Base-by-base conservation (phyloP, 2,329 filamentous ascomycete genomes). In the Fusarium sp. region DNA sequence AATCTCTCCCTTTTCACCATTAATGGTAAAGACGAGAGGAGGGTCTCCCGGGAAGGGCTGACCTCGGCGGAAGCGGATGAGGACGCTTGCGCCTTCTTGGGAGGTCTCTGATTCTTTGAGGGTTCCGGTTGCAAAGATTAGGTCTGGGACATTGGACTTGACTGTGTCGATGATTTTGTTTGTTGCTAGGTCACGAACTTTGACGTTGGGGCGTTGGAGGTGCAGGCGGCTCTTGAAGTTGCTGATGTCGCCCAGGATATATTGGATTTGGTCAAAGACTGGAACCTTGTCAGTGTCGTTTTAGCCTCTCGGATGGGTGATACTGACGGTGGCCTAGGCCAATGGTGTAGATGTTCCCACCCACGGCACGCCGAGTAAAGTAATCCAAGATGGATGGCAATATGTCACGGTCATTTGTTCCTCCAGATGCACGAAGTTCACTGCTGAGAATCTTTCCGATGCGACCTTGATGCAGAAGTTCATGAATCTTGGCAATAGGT, bases 391-490 rank as follows among this genome's bases (percentile, higher is more conserved):
- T 76, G 23, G 75, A 70, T 0, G 76, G 70, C 3, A 84, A 2
- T 0, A 62, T 61, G 1, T 79, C 77, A 4, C 82, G 73, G 8
- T 75, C 72, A 0, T 76, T 68, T 0, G 80, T 74, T 2, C 80
- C 82, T 0, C 80, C 82, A 42, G 73, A 78, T 0, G 77, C 80
- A 27, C 74, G 77, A 8, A 83, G 68, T 34, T 86, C 84, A 8
- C 81, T 83, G 61, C 85, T 87, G 18, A 88, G 70, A 1, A 89
- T 77, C 40, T 81, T 83, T 0, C 87, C 87, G 29, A 89, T 81
- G 3, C 74, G 76, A 0, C 84, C 85, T 0, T 77, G 74, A 1
- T 73, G 74, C 6, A 89, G 55, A 1, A 87, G 38, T 11, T 82
- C 77, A 27, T 78, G 80, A 3, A 89, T 31, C 69, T 82, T 84